phyloP scores from a whole-genome alignment of 352 stramenopile species.

The Pilasporangium apinafurcum region DNA sequence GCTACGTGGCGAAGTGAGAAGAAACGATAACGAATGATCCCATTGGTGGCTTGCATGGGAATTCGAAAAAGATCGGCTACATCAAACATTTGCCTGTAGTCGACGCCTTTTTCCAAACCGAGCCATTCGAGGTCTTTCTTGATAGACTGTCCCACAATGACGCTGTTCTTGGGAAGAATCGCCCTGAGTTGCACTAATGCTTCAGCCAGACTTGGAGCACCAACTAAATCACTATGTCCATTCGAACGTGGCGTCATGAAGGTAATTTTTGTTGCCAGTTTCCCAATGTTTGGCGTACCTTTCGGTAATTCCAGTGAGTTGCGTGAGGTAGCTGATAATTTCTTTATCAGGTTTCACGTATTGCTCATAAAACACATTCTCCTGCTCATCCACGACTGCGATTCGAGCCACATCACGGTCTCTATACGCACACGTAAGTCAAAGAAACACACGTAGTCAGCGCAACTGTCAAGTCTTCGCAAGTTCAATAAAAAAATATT shows the following conservation, averaged over 20 bases:
- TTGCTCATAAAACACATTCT: constrained; percentile 81
- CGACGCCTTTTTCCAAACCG: constrained; percentile 61
- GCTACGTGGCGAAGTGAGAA: constrained; percentile 82
- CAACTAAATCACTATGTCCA: constrained; percentile 43
- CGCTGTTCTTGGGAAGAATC: constrained; percentile 69
- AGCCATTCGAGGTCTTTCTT: constrained; percentile 92
- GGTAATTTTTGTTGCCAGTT: too few relatives aligned
- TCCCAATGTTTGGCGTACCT: constrained; percentile 24
- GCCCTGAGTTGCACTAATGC: constrained; percentile 70
- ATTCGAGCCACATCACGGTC: constrained; percentile 88
- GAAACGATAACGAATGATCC: constrained; percentile 74
- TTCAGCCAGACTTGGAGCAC: constrained; percentile 60
- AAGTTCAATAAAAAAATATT: not conserved
- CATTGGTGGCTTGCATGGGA: constrained; percentile 65
- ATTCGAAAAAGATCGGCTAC: constrained; percentile 82
- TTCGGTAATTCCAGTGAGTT: constrained; percentile 84
- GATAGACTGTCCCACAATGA: constrained; percentile 91
- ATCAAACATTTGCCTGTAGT: constrained; percentile 86
- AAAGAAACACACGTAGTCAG: not conserved
- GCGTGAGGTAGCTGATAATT: constrained; percentile 89
- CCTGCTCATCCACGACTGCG: constrained; percentile 84
- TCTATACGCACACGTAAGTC: constrained; percentile 28
- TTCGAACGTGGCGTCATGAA: not conserved
- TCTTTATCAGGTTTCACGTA: constrained; percentile 83
- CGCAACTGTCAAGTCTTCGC: not conserved